phyloP scores from a whole-genome alignment of 257 asterid species.

The Lavandula angustifolia region DNA sequence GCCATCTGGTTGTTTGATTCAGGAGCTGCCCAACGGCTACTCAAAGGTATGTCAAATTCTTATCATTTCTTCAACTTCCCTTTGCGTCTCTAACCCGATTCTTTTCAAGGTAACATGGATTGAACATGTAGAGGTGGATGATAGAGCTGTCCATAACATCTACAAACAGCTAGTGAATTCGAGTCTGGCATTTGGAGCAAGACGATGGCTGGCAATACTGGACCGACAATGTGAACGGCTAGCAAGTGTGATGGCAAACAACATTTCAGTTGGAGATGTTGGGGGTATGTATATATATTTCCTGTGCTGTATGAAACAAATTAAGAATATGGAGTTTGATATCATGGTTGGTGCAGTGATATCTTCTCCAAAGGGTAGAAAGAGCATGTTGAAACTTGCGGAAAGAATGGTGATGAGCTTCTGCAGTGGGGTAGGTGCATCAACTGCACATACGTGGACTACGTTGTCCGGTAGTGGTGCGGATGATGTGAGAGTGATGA shows the following conservation, averaged over 20 bases:
- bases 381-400: constrained; percentile 67
- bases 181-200: constrained; percentile 68
- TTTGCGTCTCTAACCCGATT: too few species aligned
- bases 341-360: constrained; percentile 40
- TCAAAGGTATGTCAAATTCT: constrained; percentile 57
- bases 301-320: too few species aligned
- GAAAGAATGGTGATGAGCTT: constrained; percentile 83
- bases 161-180: constrained; percentile 60
- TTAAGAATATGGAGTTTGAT: too few species aligned
- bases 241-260: constrained; percentile 65
- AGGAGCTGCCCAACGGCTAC: constrained; percentile 73
- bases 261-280: constrained; percentile 57
- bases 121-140: constrained; percentile 72
- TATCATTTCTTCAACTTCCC: too few species aligned
- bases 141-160: constrained; percentile 55
- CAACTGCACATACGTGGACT: constrained; percentile 81
- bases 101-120: constrained; percentile 82
- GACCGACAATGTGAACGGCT: constrained; percentile 72
- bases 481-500: constrained; percentile 73
- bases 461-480: constrained; percentile 69
- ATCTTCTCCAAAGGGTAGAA: constrained; percentile 63
- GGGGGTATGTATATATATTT: too few species aligned
- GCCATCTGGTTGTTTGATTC: constrained; percentile 75
- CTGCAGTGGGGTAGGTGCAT: constrained; percentile 72
- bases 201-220: constrained; percentile 69